A percentile compares a stretch with the other conserved stretches of the same genome.
Conservation (phyloP, 139 green algal genomes). For the Tetraselmis chui region DNA sequence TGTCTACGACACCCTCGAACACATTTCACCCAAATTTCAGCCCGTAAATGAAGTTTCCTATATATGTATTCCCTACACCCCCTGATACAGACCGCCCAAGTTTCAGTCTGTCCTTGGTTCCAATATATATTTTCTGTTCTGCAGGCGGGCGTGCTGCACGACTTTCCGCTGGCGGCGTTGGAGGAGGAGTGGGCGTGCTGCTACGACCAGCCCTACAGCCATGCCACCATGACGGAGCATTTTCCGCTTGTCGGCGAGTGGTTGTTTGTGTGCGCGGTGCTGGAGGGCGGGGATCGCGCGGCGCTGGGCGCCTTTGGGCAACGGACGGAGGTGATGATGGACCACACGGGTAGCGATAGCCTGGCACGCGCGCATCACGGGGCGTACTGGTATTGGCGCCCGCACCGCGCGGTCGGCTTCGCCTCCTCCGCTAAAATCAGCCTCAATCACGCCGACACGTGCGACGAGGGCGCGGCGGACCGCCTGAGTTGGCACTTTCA, state of each 20-base stretch:
- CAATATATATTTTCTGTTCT: no score
- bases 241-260: not conserved
- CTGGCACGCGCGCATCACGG: not conserved
- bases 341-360: not conserved
- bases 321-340: not conserved
- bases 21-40: no score
- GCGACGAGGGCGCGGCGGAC: not conserved
- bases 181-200: not conserved
- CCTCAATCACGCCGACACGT: conserved; percentile 4
- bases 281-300: not conserved
- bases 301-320: not conserved
- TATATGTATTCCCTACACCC: no score
- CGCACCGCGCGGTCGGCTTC: conserved; percentile 2
- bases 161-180: not conserved
- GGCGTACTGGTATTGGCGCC: conserved; percentile 5
- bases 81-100: no score
- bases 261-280: not conserved
- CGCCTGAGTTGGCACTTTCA: conserved; percentile 11
- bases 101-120: no score
- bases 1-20: no score
- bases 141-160: not conserved
- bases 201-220: not conserved
- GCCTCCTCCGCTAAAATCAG: not conserved
- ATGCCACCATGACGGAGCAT: not conserved
- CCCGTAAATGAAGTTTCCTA: no score